A percentile compares a stretch with the other conserved stretches of the same genome.
phyloP scores from a whole-genome alignment of 1,284 basidiomycete species.

The Grifola frondosa region DNA sequence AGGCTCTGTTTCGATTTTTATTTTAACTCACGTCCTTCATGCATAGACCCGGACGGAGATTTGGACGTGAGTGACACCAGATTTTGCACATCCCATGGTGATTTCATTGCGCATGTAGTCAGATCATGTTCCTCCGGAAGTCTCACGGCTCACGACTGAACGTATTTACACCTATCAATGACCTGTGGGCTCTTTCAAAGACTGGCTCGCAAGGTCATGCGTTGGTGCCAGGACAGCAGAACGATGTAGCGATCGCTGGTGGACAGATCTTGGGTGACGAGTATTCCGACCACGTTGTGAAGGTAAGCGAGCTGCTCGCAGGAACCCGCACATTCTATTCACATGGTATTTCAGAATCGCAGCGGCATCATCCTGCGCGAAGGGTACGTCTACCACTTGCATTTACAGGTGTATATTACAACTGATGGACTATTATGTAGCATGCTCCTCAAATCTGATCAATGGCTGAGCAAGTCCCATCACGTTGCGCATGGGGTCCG shows the following conservation, averaged over 20 bases:
- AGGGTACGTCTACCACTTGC: conserved; percentile 48
- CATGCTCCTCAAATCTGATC: conserved; percentile 87
- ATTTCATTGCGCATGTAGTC: conserved; percentile 43
- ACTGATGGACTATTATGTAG: conserved; percentile 37
- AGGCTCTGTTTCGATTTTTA: not conserved
- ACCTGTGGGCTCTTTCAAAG: conserved; percentile 78
- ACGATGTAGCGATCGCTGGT: conserved; percentile 78
- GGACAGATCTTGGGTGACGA: conserved; percentile 90
- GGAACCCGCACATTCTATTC: not conserved
- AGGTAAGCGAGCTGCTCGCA: conserved; percentile 45
- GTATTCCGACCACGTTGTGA: conserved; percentile 91
- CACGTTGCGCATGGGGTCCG: conserved; percentile 70
- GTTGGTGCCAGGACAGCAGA: conserved; percentile 63
- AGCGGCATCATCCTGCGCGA: conserved; percentile 90
- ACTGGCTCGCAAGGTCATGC: conserved; percentile 55
- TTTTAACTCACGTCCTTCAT: conserved; percentile 1
- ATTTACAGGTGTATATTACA: conserved; percentile 1
- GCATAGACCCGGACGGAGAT: conserved; percentile 82
- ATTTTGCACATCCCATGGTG: not conserved
- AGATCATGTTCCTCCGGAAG: conserved; percentile 84
- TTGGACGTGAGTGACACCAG: conserved; percentile 70
- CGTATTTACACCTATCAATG: conserved; percentile 86
- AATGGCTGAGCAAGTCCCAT: conserved; percentile 78
- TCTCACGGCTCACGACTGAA: conserved; percentile 76
- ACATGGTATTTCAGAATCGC: conserved; percentile 59